Conservation (phyloP, 352 stramenopile species). For the Pythium oligandrum region DNA sequence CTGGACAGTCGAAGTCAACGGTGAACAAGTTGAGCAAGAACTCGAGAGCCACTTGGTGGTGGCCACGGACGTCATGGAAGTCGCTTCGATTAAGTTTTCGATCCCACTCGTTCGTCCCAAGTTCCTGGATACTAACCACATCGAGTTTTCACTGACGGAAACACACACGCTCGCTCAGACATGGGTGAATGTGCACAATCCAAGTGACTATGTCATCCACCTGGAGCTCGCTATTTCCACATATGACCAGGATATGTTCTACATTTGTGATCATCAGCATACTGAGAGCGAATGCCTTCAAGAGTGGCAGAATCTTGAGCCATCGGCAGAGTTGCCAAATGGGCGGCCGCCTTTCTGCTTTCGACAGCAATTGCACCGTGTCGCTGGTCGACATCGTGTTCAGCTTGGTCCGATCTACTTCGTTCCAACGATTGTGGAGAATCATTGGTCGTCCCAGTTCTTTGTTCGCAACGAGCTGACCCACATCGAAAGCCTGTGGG, state of each 20-base stretch:
- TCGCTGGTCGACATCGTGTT: conserved; percentile 21
- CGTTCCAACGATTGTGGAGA: conserved; percentile 31
- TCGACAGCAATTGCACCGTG: conserved; percentile 16
- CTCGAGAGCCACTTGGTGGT: not conserved
- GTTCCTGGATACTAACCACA: conserved; percentile 7
- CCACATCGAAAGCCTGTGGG: conserved; percentile 43
- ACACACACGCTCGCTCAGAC: conserved; percentile 18
- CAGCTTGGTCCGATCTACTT: conserved; percentile 66
- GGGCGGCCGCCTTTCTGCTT: conserved; percentile 35
- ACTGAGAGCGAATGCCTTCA: conserved; percentile 26
- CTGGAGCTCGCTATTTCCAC: conserved; percentile 43
- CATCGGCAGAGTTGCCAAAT: conserved; percentile 2
- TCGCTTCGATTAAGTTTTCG: not conserved
- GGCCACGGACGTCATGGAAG: conserved; percentile 6
- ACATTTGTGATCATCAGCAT: conserved; percentile 27
- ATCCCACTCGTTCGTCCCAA: conserved; percentile 25
- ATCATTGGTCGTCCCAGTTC: conserved; percentile 21
- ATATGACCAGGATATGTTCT: conserved; percentile 38
- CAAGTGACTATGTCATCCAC: conserved; percentile 37
- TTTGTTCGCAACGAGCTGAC: conserved; percentile 66
- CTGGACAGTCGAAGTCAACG: not conserved
- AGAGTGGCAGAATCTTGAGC: conserved; percentile 27
- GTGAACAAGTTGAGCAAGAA: not conserved
- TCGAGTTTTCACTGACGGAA: conserved; percentile 31
- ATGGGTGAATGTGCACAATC: conserved; percentile 40